These are phyloP conservation scores for Boletus reticuloceps DNA, from an alignment of 768 basidiomycete species.

Conservation along the genomic window DNA sequence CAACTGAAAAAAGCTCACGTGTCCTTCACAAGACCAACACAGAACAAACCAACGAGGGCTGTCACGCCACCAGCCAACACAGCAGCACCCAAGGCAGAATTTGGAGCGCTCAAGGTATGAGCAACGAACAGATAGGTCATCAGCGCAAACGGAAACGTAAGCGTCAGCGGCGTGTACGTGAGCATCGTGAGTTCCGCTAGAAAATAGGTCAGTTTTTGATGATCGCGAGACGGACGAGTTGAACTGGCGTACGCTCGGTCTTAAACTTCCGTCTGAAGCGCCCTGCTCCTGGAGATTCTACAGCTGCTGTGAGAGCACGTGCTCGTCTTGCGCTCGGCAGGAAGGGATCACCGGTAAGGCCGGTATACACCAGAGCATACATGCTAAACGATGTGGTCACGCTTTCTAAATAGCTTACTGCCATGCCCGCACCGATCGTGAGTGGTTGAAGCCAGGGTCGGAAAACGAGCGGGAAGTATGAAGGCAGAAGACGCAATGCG, in stretches of 20 bases:
- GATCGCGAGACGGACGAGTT: neutral
- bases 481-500: constrained; percentile 54
- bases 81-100: constrained; percentile 72
- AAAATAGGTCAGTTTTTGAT: constrained; percentile 4
- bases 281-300: constrained; percentile 44
- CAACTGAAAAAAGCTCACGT: constrained; percentile 40
- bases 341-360: constrained; percentile 73
- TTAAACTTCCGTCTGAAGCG: constrained; percentile 48
- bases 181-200: constrained; percentile 68
- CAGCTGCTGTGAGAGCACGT: constrained; percentile 52
- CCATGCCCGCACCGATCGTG: constrained; percentile 34
- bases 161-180: constrained; percentile 66
- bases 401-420: constrained; percentile 43
- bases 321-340: constrained; percentile 55
- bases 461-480: constrained; percentile 44
- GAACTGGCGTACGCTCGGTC: constrained; percentile 51
- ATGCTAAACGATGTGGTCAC: constrained; percentile 54
- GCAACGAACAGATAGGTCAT: constrained; percentile 88
- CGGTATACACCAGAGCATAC: constrained; percentile 70
- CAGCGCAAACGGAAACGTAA: constrained; percentile 81
- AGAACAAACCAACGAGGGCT: constrained; percentile 79
- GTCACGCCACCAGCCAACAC: constrained; percentile 77
- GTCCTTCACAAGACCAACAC: constrained; percentile 78
- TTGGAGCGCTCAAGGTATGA: constrained; percentile 67
- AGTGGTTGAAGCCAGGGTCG: constrained; percentile 43